phyloP scores from a whole-genome alignment of 2,329 filamentous ascomycete species.

The Cytospora piceicola region DNA sequence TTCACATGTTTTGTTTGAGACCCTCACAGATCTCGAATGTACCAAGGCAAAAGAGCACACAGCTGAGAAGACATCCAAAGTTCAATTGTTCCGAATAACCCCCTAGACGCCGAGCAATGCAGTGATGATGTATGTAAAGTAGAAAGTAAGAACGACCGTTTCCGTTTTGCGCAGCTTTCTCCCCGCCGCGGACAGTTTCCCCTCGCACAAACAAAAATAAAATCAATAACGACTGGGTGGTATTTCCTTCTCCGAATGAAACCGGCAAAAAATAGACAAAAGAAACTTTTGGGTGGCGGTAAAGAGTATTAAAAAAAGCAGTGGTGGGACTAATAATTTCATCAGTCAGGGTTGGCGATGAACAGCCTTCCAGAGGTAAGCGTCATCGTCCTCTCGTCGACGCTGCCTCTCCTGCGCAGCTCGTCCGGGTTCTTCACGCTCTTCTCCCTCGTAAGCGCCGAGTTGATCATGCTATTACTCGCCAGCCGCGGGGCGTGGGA shows the following conservation, averaged over 20 bases:
- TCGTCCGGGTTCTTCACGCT: conserved; percentile 72
- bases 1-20: not conserved
- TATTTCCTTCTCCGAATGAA: conserved; percentile 15
- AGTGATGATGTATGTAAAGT: conserved; percentile 19
- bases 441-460: conserved; percentile 65
- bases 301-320: not conserved
- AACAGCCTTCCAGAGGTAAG: conserved; percentile 75
- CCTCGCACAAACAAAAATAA: conserved; percentile 1
- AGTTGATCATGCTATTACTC: conserved; percentile 61
- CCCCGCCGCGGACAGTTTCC: not conserved
- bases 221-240: conserved; percentile 23
- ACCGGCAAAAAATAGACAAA: conserved; percentile 21
- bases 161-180: conserved; percentile 20
- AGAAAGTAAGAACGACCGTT: conserved; percentile 20
- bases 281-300: conserved; percentile 1
- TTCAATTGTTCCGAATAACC: conserved; percentile 20
- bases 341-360: conserved; percentile 80
- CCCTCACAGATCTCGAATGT: not conserved
- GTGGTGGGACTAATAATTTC: not conserved
- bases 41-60: conserved; percentile 9
- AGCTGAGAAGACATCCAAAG: conserved; percentile 14
- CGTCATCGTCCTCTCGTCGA: conserved; percentile 80
- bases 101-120: conserved; percentile 32
- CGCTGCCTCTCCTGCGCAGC: conserved; percentile 75
- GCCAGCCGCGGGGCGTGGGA: conserved; percentile 54